phyloP scores from a whole-genome alignment of 768 basidiomycete genomes.

The Leccinum ochraceum region DNA sequence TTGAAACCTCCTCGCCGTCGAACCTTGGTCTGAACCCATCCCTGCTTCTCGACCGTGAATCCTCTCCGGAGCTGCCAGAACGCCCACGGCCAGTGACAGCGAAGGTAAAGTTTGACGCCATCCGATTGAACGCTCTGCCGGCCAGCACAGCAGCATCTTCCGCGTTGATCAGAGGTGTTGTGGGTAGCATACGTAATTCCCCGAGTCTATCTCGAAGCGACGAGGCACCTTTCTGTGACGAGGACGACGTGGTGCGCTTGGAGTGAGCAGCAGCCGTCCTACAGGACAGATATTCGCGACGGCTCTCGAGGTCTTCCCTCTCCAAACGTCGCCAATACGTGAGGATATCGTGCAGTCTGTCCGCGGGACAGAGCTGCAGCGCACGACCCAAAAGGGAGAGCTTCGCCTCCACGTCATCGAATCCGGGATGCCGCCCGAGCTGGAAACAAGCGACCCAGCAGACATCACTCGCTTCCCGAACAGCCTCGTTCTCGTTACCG shows the following conservation, averaged over 20 bases:
- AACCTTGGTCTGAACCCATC: slow-evolving; percentile 43
- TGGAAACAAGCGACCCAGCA: slow-evolving; percentile 92
- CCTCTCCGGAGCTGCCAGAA: slow-evolving; percentile 21
- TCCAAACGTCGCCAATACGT: slow-evolving; percentile 75
- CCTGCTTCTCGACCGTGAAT: slow-evolving; percentile 35
- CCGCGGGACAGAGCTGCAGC: slow-evolving; percentile 82
- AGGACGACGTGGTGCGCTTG: slow-evolving; percentile 13
- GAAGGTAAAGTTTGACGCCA: slow-evolving; percentile 77
- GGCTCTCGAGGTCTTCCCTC: slow-evolving; percentile 55
- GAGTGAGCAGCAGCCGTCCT: slow-evolving; percentile 18
- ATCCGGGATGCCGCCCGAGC: slow-evolving; percentile 82
- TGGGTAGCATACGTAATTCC: slow-evolving; percentile 69
- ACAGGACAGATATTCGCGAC: slow-evolving; percentile 44
- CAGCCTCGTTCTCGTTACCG: slow-evolving; percentile 38
- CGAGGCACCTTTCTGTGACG: slow-evolving; percentile 41
- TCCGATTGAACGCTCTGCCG: slow-evolving; percentile 72
- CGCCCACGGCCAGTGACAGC: slow-evolving; percentile 47
- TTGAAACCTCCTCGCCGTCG: slow-evolving; percentile 62
- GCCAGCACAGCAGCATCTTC: slow-evolving; percentile 83
- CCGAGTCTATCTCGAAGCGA: slow-evolving; percentile 65
- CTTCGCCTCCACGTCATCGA: slow-evolving; percentile 64
- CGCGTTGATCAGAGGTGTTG: slow-evolving; percentile 68
- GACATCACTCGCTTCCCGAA: slow-evolving; percentile 70
- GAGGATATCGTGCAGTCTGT: slow-evolving; percentile 77
- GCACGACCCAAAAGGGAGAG: slow-evolving; percentile 76